Base-by-base conservation (phyloP, 441 rosid species). In the Brassica balearica region DNA sequence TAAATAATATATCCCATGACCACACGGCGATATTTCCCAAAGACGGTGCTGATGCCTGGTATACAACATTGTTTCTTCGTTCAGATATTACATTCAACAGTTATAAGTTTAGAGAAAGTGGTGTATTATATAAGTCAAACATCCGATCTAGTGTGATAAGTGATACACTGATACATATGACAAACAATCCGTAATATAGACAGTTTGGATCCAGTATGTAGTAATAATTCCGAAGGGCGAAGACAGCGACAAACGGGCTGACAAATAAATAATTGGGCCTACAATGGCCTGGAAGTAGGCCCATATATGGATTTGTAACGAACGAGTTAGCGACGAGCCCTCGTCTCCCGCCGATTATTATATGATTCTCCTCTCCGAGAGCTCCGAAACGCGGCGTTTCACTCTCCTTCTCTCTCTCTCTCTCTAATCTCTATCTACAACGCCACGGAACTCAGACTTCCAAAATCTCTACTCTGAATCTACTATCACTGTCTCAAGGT, bases 11-110 rank as follows among this genome's bases (percentile, higher is more conserved):
- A n/a, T 23, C 36, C 32, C 25, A 38, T 25, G 71, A 68, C 25
- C 71, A 68, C 74, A 68, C 69, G 74, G n/a, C n/a, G 58, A 73
- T 73, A 79, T 79, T 73, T 74, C 20, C 48, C 46, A 61, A 1
- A 69, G 60, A 79, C 78, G 70, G 74, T 79, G 82, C 27, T 79
- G 29, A 68, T 58, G 27, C 27, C 27, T 25, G 34, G 6, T 29
- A 34, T 38, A 25, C 70, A 72, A 60, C 53, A 78, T 62, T 73
- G 74, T 73, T 51, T 34, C 14, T 43, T 66, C 32, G 46, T 60
- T 72, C 51, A 36, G 1, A 62, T 69, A 48, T 22, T 51, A 36
- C n/a, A 71, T 65, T 71, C 58, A 73, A 25, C 70, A 68, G 68
- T 73, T 36, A 58, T 36, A 43, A 43, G 53, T 34, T 32, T 19